Percentiles rank a stretch among this genome's conserved stretches.
Evolutionary conservation across 2,329 filamentous ascomycete genomes (phyloP).

Genomic region (Penicillium olsonii): DNA sequence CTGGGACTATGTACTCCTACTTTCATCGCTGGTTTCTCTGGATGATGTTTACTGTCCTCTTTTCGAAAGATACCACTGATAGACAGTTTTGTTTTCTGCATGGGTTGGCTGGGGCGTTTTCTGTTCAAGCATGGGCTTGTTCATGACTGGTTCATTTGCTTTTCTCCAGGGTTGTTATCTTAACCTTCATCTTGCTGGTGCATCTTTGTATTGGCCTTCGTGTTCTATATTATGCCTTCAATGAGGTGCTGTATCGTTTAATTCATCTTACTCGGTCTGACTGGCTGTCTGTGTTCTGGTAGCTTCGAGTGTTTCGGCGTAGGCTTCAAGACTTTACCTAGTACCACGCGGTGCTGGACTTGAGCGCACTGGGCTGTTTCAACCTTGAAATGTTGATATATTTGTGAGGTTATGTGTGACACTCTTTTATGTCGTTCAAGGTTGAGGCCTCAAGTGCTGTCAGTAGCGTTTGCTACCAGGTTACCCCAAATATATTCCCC

Average conservation of each 20-base stretch:
- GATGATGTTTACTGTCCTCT: constrained; percentile 8
- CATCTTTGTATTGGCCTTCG: background rate
- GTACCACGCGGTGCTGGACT: too few species aligned
- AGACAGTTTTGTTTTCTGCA: constrained; percentile 29
- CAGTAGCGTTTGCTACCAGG: too few species aligned
- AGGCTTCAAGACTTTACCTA: background rate
- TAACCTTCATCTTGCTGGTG: background rate
- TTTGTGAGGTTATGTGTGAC: too few species aligned
- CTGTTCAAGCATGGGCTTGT: constrained; percentile 7
- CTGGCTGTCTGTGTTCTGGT: background rate
- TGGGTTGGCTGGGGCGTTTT: constrained; percentile 26
- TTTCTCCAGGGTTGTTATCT: constrained; percentile 5
- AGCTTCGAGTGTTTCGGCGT: too few species aligned
- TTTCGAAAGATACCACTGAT: constrained; percentile 39
- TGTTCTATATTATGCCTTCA: background rate
- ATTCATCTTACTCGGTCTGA: background rate
- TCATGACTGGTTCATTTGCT: background rate
- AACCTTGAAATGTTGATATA: too few species aligned
- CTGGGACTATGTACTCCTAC: constrained; percentile 9
- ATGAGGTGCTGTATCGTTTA: constrained; percentile 4
- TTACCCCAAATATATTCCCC: too few species aligned
- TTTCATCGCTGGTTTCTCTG: constrained; percentile 11
- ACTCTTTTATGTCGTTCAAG: too few species aligned
- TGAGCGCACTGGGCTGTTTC: too few species aligned
- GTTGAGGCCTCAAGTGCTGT: too few species aligned